phyloP scores from a whole-genome alignment of 495 filamentous ascomycete species.

The Tirmania nivea region DNA sequence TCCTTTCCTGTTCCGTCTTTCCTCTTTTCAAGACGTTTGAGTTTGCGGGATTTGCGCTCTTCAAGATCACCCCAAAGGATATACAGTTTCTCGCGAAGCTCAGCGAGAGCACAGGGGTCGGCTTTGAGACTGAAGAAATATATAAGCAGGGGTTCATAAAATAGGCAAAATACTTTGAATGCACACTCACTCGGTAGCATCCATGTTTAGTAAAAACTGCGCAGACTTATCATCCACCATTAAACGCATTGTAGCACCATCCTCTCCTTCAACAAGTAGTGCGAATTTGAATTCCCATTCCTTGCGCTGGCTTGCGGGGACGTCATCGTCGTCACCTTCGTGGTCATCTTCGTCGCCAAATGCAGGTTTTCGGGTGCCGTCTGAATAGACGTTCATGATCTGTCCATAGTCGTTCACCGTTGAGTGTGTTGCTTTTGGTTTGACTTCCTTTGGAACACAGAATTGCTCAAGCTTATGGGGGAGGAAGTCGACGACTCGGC shows the following conservation, averaged over 20 bases:
- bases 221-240: slow-evolving; percentile 43
- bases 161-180: background rate
- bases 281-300: slow-evolving; percentile 64
- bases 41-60: slow-evolving; percentile 32
- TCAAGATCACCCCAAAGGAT: slow-evolving; percentile 73
- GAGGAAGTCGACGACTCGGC: slow-evolving; percentile 63
- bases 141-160: background rate
- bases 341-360: slow-evolving; percentile 5
- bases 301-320: slow-evolving; percentile 10
- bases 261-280: slow-evolving; percentile 39
- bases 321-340: slow-evolving; percentile 1
- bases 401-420: background rate
- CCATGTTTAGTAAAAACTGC: slow-evolving; percentile 40
- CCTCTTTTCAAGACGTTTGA: background rate
- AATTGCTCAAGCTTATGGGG: slow-evolving; percentile 58
- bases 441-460: slow-evolving; percentile 26
- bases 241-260: slow-evolving; percentile 32
- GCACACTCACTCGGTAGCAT: slow-evolving; percentile 41
- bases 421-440: background rate
- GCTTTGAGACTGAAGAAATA: slow-evolving; percentile 30
- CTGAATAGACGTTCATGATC: background rate
- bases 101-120: slow-evolving; percentile 24
- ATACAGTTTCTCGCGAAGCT: slow-evolving; percentile 49
- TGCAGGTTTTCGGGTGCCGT: slow-evolving; percentile 12
- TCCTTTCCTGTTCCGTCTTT: background rate